Evolutionary conservation across 495 filamentous ascomycete species (phyloP).

Genomic region (Aspergillus bertholletiae): DNA sequence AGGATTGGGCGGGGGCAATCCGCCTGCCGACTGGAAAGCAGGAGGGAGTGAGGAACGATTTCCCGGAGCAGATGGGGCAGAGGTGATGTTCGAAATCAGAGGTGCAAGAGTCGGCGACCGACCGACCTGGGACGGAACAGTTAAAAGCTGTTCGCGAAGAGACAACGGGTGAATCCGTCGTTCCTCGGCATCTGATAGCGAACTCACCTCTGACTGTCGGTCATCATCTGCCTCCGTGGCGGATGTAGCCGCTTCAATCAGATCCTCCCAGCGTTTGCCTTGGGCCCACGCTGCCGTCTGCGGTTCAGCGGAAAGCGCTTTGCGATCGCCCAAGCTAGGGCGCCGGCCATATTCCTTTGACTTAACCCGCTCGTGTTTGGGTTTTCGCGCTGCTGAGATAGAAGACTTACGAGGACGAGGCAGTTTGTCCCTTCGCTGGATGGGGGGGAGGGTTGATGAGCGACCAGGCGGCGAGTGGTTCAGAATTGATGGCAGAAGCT

Average conservation of each 20-base stretch:
- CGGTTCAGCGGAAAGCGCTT: conserved; percentile 82
- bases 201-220: conserved; percentile 58
- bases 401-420: conserved; percentile 79
- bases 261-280: conserved; percentile 89
- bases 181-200: background rate
- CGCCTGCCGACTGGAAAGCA: conserved; percentile 34
- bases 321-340: conserved; percentile 70
- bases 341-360: conserved; percentile 66
- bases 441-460: conserved; percentile 79
- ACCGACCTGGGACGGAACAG: conserved; percentile 40
- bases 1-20: conserved; percentile 39
- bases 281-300: conserved; percentile 62
- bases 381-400: conserved; percentile 63
- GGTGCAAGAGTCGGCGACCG: conserved; percentile 59
- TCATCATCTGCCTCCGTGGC: conserved; percentile 86
- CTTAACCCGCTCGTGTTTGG: conserved; percentile 72
- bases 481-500: conserved; percentile 78
- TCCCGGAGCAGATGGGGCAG: conserved; percentile 36
- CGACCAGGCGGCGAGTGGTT: conserved; percentile 78
- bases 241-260: conserved; percentile 87
- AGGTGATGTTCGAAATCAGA: conserved; percentile 39
- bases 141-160: conserved; percentile 4
- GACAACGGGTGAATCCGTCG: background rate
- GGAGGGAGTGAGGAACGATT: conserved; percentile 80
- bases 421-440: conserved; percentile 63